Evolutionary conservation across 257 asterid genomes (phyloP).

Genomic region (Mitragyna speciosa): DNA sequence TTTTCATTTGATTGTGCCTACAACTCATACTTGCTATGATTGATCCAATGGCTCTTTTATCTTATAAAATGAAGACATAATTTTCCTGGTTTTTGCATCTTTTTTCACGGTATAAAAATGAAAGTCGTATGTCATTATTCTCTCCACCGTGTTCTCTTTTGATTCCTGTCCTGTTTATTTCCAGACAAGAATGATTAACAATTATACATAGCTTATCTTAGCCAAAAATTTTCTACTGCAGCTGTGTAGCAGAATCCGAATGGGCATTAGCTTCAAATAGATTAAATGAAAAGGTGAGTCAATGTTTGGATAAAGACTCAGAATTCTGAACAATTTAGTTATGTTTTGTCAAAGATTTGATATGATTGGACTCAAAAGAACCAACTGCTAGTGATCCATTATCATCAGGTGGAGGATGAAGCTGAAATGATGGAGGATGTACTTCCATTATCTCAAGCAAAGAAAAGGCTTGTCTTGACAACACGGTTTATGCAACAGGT

Average conservation of each 20-base stretch:
- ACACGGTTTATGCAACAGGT: constrained; percentile 70
- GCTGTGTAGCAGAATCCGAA: constrained; percentile 47
- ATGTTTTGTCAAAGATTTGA: background rate
- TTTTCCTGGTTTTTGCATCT: background rate
- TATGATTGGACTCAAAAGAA: background rate
- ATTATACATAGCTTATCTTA: constrained; percentile 8
- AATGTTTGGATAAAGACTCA: constrained; percentile 10
- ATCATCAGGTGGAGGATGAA: constrained; percentile 47
- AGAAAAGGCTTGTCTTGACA: constrained; percentile 57
- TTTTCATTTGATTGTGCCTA: background rate
- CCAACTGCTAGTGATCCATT: background rate
- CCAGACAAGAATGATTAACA: background rate
- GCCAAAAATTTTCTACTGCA: constrained; percentile 24
- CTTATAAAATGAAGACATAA: background rate
- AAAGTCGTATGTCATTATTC: background rate
- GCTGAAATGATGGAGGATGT: constrained; percentile 37
- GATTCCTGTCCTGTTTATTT: constrained; percentile 9
- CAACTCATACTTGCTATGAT: background rate
- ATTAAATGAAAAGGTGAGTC: constrained; percentile 55
- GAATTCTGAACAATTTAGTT: background rate
- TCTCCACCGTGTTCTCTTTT: background rate
- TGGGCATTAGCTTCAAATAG: constrained; percentile 62
- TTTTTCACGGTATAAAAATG: background rate
- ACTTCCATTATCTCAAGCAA: constrained; percentile 44
- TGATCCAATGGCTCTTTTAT: background rate